Evolutionary conservation across 116 monocot genomes (phyloP).

Genomic region (Dioscorea cayenensis): DNA sequence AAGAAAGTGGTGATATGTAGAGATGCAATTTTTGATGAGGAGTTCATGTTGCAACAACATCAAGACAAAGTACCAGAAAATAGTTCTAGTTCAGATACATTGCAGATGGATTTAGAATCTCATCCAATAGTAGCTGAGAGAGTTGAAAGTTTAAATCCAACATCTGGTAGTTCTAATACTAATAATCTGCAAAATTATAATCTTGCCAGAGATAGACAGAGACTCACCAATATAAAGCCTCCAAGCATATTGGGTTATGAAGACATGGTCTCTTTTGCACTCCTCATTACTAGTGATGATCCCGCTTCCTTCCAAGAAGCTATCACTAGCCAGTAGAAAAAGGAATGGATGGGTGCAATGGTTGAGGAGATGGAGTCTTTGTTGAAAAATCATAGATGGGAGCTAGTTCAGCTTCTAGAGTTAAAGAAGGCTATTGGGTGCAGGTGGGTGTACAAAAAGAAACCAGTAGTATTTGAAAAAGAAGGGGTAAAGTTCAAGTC

Average conservation of each 20-base stretch:
- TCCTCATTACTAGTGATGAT: background rate
- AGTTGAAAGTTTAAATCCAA: background rate
- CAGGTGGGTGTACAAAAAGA: constrained; percentile 7
- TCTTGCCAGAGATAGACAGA: background rate
- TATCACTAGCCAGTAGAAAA: background rate
- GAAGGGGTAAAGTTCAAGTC: background rate
- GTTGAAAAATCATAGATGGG: background rate
- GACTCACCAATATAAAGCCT: background rate
- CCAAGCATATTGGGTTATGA: background rate
- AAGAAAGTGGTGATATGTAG: background rate
- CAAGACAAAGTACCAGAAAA: background rate
- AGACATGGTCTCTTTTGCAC: background rate
- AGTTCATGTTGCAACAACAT: background rate
- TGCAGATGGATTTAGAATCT: background rate
- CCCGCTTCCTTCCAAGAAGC: background rate
- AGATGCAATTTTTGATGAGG: constrained; percentile 5
- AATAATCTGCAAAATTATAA: background rate
- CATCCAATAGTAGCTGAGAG: background rate
- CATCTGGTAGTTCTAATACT: background rate
- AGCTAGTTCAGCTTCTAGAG: background rate
- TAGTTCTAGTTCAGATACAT: background rate
- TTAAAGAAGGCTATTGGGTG: constrained; percentile 1
- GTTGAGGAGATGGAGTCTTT: constrained; percentile 1
- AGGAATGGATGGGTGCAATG: background rate
- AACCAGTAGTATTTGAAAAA: background rate